These are phyloP conservation scores for Exophiala sp. DNA, from an alignment of 2,329 filamentous ascomycete species.

Conservation along the genomic window DNA sequence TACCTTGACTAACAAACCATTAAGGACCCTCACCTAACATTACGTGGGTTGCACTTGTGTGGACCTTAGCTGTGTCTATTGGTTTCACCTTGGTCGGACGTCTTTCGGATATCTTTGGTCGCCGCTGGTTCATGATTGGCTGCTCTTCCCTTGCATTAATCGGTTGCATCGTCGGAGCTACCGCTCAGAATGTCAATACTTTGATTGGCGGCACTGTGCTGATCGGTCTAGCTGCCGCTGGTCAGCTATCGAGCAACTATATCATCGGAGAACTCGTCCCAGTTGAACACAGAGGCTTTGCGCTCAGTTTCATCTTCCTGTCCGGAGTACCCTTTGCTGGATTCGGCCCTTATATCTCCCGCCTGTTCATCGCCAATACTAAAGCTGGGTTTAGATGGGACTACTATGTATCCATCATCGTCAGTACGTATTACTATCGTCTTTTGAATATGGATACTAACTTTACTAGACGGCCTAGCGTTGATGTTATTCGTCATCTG, in stretches of 20 bases:
- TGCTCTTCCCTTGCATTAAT: conserved; percentile 34
- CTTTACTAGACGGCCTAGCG: conserved; percentile 35
- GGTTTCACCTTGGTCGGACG: conserved; percentile 34
- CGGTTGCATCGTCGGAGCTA: conserved; percentile 37
- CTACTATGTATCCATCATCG: conserved; percentile 40
- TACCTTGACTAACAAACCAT: too few relatives aligned
- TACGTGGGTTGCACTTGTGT: conserved; percentile 30
- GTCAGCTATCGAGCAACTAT: conserved; percentile 38
- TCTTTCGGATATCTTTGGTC: conserved; percentile 36
- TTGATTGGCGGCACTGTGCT: conserved; percentile 38
- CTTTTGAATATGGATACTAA: conserved; percentile 47
- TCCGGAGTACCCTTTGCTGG: conserved; percentile 38
- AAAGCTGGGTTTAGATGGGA: conserved; percentile 51
- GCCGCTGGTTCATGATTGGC: conserved; percentile 35
- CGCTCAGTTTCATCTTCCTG: conserved; percentile 34
- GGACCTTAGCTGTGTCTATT: conserved; percentile 29
- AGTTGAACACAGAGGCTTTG: conserved; percentile 36
- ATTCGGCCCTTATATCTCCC: conserved; percentile 46
- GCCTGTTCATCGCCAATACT: conserved; percentile 38
- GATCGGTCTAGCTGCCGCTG: conserved; percentile 36
- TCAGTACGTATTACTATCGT: conserved; percentile 47
- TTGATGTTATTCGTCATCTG: too few relatives aligned
- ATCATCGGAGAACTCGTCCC: conserved; percentile 40
- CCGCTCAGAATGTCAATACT: conserved; percentile 34
- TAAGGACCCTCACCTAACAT: conserved; percentile 28